Percentiles rank a stretch among this genome's conserved stretches.
Evolutionary conservation across 2,329 filamentous ascomycete genomes (phyloP).

Genomic region (Aspergillus tanneri): DNA sequence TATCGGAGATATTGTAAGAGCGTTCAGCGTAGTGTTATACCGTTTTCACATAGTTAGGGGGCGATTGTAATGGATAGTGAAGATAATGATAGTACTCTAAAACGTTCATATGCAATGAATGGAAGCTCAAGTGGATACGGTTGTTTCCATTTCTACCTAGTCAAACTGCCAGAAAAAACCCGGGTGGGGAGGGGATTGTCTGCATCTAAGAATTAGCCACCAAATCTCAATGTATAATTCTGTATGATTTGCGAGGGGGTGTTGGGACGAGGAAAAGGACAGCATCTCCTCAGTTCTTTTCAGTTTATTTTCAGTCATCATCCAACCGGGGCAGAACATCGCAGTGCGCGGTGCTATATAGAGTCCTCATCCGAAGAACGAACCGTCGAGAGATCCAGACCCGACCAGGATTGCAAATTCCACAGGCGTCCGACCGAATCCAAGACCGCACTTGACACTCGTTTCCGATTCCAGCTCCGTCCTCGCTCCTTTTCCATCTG

Average conservation of each 20-base stretch:
- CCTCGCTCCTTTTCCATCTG: slow-evolving; percentile 8
- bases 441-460: slow-evolving; percentile 4
- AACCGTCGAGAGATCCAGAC: slow-evolving; percentile 7
- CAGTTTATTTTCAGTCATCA: slow-evolving; percentile 44
- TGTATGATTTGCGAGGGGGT: too few species aligned
- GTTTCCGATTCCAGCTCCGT: slow-evolving; percentile 6
- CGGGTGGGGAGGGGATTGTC: not conserved
- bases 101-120: too few species aligned
- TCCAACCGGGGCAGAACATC: slow-evolving; percentile 30
- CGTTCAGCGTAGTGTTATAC: too few species aligned
- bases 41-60: too few species aligned
- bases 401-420: slow-evolving; percentile 16
- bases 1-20: too few species aligned
- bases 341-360: slow-evolving; percentile 32
- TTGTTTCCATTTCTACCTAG: too few species aligned
- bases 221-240: not conserved
- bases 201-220: not conserved
- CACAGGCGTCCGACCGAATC: not conserved
- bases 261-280: not conserved
- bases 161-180: too few species aligned
- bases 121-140: too few species aligned
- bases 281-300: slow-evolving; percentile 48
- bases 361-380: slow-evolving; percentile 13
- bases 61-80: too few species aligned
- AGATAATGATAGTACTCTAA: too few species aligned